These are phyloP conservation scores for Kodamaea arcana DNA, from an alignment of 1,139 yeast species.

Conservation along the genomic window DNA sequence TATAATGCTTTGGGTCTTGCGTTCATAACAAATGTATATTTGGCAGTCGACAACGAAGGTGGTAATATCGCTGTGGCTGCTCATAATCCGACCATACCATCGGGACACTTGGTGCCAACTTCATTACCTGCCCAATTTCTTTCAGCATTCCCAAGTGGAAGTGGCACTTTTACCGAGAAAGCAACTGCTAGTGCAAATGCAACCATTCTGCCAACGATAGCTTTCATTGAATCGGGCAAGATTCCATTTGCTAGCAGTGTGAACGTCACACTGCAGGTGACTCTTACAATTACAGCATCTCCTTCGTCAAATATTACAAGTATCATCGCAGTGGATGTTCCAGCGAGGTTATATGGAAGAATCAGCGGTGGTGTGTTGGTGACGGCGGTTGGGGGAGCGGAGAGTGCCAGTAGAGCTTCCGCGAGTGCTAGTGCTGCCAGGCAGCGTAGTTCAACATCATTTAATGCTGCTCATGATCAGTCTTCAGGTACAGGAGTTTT, in stretches of 20 bases:
- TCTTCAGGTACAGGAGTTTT: neutral
- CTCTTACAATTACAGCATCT: constrained; percentile 25
- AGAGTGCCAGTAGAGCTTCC: neutral
- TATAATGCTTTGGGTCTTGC: constrained; percentile 60
- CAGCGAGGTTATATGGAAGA: constrained; percentile 34
- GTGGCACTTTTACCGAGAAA: constrained; percentile 1
- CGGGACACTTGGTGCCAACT: constrained; percentile 1
- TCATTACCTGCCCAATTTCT: neutral
- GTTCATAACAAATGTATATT: constrained; percentile 51
- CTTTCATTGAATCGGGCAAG: constrained; percentile 32
- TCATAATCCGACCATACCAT: constrained; percentile 24
- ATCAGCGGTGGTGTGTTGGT: constrained; percentile 31
- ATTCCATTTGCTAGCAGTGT: constrained; percentile 46
- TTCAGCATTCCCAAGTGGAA: neutral
- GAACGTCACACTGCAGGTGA: constrained; percentile 12
- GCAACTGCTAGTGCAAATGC: constrained; percentile 2
- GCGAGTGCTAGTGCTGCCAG: constrained; percentile 7
- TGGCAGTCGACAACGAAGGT: constrained; percentile 67
- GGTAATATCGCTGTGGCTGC: constrained; percentile 52
- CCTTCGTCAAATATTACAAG: constrained; percentile 11
- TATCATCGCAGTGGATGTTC: constrained; percentile 22
- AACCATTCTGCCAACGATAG: constrained; percentile 15
- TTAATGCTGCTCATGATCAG: neutral
- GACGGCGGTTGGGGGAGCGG: constrained; percentile 15
- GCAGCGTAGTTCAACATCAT: constrained; percentile 1